Evolutionary conservation across 331 rosid species (phyloP).

Genomic region (Stylosanthes scabra): DNA sequence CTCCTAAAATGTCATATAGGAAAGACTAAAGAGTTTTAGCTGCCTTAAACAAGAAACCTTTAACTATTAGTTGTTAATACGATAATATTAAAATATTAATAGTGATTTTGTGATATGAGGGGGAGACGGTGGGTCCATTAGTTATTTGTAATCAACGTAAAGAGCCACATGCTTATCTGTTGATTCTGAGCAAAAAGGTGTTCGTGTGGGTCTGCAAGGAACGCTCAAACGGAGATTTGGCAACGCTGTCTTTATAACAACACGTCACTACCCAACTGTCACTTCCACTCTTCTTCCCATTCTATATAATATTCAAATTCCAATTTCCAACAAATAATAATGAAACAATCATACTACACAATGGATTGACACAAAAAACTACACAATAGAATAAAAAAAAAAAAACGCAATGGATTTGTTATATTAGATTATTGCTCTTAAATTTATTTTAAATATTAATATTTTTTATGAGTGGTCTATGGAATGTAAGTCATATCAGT

Average conservation of each 20-base stretch:
- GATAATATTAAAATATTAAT: no score
- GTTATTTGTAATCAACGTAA: neutral
- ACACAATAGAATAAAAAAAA: no score
- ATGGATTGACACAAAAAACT: no score
- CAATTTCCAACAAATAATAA: no score
- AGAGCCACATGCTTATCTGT: neutral
- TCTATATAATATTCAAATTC: no score
- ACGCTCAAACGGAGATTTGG: neutral
- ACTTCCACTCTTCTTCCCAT: neutral
- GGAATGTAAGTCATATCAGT: no score
- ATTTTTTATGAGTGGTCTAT: no score
- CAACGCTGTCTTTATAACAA: neutral
- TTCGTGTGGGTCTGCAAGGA: neutral
- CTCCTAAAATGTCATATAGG: neutral
- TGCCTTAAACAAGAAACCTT: neutral
- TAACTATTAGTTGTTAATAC: no score
- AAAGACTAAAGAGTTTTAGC: neutral
- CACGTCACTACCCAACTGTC: neutral
- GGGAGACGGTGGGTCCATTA: neutral
- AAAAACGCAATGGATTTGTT: no score
- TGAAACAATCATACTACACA: no score
- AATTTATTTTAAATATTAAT: no score
- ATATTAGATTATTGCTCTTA: no score
- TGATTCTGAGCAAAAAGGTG: neutral
- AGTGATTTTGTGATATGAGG: neutral